These are phyloP conservation scores for Adansonia madagascariensis DNA, from an alignment of 441 rosid genomes.

Conservation along the genomic window DNA sequence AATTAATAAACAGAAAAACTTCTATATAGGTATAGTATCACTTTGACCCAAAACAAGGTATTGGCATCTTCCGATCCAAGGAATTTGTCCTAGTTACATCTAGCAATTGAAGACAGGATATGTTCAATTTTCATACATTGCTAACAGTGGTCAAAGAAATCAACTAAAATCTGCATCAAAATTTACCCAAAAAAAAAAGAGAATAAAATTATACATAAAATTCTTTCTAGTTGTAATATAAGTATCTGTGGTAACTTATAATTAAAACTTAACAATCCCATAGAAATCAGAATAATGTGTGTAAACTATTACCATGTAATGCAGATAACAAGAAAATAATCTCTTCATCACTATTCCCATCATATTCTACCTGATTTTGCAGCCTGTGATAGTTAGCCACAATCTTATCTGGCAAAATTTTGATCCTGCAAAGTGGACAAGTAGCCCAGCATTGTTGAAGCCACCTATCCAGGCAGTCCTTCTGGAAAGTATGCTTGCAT, in stretches of 20 bases:
- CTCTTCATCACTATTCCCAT: slow-evolving; percentile 40
- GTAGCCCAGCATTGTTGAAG: slow-evolving; percentile 43
- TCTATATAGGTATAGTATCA: neutral
- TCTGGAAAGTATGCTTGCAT: slow-evolving; percentile 54
- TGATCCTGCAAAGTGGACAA: slow-evolving; percentile 60
- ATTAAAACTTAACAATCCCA: neutral
- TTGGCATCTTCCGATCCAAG: neutral
- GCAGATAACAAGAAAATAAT: slow-evolving; percentile 39
- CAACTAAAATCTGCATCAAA: neutral
- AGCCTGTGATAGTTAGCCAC: slow-evolving; percentile 36
- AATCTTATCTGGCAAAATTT: slow-evolving; percentile 53
- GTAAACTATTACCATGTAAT: slow-evolving; percentile 32
- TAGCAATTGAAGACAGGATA: slow-evolving; percentile 3
- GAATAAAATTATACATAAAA: neutral
- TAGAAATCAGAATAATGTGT: slow-evolving; percentile 29
- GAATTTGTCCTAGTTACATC: neutral
- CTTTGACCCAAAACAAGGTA: neutral
- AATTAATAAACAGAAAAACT: neutral
- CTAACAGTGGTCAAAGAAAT: neutral
- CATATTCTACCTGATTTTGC: slow-evolving; percentile 30
- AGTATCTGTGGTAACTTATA: neutral
- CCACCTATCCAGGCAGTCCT: slow-evolving; percentile 60
- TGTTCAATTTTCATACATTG: neutral
- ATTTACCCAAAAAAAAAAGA: neutral
- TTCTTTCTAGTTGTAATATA: too few relatives aligned